Evolutionary conservation across 2,329 filamentous ascomycete species (phyloP).

Genomic region (Ophiostoma himal-ulmi): DNA sequence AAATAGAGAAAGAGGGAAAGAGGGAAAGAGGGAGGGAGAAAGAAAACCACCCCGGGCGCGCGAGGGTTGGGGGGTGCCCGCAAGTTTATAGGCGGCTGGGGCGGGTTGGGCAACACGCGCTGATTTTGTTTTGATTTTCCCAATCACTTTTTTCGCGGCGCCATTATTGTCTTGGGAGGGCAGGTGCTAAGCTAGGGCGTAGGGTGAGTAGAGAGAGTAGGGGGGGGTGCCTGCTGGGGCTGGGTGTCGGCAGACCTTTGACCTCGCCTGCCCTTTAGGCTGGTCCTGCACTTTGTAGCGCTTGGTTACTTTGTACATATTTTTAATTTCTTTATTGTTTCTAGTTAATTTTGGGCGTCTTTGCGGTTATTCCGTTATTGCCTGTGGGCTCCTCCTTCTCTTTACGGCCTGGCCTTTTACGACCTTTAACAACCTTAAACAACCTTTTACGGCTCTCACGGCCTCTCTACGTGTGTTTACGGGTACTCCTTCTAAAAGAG

Average conservation of each 20-base stretch:
- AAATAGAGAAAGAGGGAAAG: slow-evolving; percentile 9
- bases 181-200: neutral
- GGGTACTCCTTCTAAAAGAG: neutral
- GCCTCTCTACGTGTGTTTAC: neutral
- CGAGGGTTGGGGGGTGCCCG: slow-evolving; percentile 25
- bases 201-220: neutral
- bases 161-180: neutral
- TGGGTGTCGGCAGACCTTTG: neutral
- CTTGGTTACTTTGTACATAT: neutral
- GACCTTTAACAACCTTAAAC: neutral
- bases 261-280: neutral
- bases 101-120: slow-evolving; percentile 25
- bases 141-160: neutral
- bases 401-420: neutral
- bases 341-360: neutral
- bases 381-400: neutral
- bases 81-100: slow-evolving; percentile 29
- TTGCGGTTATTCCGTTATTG: neutral
- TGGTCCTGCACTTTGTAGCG: neutral
- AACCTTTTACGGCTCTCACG: neutral
- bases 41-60: slow-evolving; percentile 20
- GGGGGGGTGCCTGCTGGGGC: neutral
- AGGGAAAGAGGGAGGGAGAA: slow-evolving; percentile 15
- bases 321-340: neutral
- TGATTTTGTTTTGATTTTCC: slow-evolving; percentile 25